These are phyloP conservation scores for Carallia pectinifolia DNA, from an alignment of 345 rosid species.

Conservation along the genomic window DNA sequence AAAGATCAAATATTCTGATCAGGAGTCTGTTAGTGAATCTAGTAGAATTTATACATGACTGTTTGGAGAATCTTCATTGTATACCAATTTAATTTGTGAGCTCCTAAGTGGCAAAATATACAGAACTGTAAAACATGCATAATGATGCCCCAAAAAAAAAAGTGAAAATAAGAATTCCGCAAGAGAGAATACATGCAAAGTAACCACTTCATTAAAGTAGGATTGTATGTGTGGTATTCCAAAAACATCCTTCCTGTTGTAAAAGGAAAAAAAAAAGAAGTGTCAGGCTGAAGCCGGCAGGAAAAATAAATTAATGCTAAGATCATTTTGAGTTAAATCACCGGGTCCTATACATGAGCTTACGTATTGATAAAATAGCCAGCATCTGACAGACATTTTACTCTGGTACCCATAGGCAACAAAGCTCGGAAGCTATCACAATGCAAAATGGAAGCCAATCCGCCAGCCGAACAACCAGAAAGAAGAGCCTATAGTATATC, in stretches of 20 bases:
- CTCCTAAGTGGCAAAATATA: not conserved
- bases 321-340: not conserved
- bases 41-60: not conserved
- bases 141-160: not conserved
- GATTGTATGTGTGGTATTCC: conserved; percentile 58
- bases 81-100: not conserved
- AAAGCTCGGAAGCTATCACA: conserved; percentile 82
- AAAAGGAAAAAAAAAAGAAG: not conserved
- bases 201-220: conserved; percentile 67
- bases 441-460: conserved; percentile 82
- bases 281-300: conserved; percentile 9
- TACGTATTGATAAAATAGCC: conserved; percentile 90
- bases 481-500: conserved; percentile 61
- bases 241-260: conserved; percentile 70
- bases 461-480: conserved; percentile 98
- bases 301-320: not conserved
- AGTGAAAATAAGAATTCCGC: not conserved
- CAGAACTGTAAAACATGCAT: not conserved
- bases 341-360: conserved; percentile 30
- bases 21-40: not conserved
- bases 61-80: not conserved
- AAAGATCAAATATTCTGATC: conserved; percentile 2
- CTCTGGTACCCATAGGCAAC: conserved; percentile 65
- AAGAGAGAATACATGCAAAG: conserved; percentile 64
- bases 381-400: conserved; percentile 94